Percentiles rank a stretch among this genome's conserved stretches.
phyloP scores from a whole-genome alignment of 352 stramenopile genomes.

The Phytophthora sansomeana region DNA sequence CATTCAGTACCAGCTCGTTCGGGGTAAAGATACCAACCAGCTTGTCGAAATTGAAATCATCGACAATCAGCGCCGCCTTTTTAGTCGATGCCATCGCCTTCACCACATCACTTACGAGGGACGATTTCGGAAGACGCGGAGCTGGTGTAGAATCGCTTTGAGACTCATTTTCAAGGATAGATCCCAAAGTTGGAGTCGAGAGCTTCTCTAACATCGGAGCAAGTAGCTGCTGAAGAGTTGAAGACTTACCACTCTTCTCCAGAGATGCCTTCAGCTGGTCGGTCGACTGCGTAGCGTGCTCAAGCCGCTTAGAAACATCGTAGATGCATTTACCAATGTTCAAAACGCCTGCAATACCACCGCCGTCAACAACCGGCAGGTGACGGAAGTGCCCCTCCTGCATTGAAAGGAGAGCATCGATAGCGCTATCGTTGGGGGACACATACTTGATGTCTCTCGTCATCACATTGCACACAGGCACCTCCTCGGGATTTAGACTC shows the following conservation, averaged over 20 bases:
- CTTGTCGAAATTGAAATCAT: constrained; percentile 84
- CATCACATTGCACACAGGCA: constrained; percentile 92
- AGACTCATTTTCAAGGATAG: constrained; percentile 84
- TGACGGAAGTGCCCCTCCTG: constrained; percentile 98
- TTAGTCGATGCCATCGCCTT: constrained; percentile 82
- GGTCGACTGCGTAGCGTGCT: constrained; percentile 88
- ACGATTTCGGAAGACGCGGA: constrained; percentile 85
- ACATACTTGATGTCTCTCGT: constrained; percentile 97
- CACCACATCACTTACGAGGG: constrained; percentile 78
- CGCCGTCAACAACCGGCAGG: constrained; percentile 93
- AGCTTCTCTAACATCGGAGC: constrained; percentile 87
- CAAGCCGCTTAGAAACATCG: constrained; percentile 97
- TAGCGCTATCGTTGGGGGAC: constrained; percentile 91
- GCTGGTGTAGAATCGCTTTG: constrained; percentile 55
- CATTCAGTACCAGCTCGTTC: constrained; percentile 97
- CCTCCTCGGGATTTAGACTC: constrained; percentile 76
- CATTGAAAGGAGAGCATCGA: constrained; percentile 98
- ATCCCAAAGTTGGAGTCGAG: constrained; percentile 80
- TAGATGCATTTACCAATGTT: constrained; percentile 99
- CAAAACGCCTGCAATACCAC: constrained; percentile 94
- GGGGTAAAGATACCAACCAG: constrained; percentile 97
- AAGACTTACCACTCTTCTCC: constrained; percentile 78
- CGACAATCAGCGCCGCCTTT: constrained; percentile 95
- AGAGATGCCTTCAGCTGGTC: constrained; percentile 87
- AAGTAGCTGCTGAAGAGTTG: constrained; percentile 78